Evolutionary conservation across 768 basidiomycete species (phyloP).

Genomic region (Suillus ampliporus): DNA sequence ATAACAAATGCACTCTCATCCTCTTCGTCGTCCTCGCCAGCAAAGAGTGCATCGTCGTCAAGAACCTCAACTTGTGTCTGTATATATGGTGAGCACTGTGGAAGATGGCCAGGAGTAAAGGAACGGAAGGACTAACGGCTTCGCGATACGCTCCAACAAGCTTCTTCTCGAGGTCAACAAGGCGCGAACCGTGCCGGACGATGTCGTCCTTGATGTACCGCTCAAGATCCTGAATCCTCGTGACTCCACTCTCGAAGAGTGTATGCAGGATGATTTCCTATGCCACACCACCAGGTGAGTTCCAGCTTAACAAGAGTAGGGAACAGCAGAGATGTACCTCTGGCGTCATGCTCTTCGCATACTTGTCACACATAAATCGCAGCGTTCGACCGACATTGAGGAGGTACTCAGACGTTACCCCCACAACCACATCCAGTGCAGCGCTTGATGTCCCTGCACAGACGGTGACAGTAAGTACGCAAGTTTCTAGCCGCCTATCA

Average conservation of each 20-base stretch:
- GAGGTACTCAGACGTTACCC: slow-evolving; percentile 82
- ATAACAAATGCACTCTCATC: slow-evolving; percentile 70
- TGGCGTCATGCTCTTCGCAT: slow-evolving; percentile 76
- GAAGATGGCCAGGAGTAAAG: neutral
- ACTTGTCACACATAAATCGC: slow-evolving; percentile 80
- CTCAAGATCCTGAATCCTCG: slow-evolving; percentile 79
- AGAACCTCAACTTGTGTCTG: slow-evolving; percentile 48
- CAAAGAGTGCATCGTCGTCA: slow-evolving; percentile 59
- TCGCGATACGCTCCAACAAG: slow-evolving; percentile 84
- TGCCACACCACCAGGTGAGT: slow-evolving; percentile 9
- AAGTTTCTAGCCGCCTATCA: neutral
- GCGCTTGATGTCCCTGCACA: slow-evolving; percentile 70
- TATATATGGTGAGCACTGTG: slow-evolving; percentile 5
- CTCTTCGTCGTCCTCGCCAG: slow-evolving; percentile 63
- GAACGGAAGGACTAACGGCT: slow-evolving; percentile 53
- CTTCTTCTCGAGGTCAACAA: slow-evolving; percentile 86
- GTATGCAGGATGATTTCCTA: slow-evolving; percentile 95
- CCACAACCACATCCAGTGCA: slow-evolving; percentile 77
- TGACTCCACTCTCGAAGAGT: slow-evolving; percentile 86
- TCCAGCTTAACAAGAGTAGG: slow-evolving; percentile 5
- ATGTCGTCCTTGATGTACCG: slow-evolving; percentile 90
- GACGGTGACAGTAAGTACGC: neutral
- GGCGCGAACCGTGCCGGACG: slow-evolving; percentile 75
- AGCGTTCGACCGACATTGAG: slow-evolving; percentile 88
- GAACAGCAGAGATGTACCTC: slow-evolving; percentile 60